phyloP scores from a whole-genome alignment of 805 yeast genomes.

The Wickerhamomyces alni region DNA sequence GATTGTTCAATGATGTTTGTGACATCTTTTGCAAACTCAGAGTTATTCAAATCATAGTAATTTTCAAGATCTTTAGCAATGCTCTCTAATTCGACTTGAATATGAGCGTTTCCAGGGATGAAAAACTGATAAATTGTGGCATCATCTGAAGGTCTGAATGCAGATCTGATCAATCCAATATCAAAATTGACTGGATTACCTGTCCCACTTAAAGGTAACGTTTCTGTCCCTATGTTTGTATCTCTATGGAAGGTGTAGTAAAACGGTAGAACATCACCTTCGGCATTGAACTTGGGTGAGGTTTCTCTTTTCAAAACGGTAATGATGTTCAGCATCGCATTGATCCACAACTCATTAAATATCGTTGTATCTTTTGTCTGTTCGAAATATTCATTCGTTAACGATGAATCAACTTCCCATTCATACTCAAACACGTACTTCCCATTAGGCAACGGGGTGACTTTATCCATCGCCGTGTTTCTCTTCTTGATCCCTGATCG shows the following conservation, averaged over 20 bases:
- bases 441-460: slow-evolving; percentile 68
- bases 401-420: slow-evolving; percentile 77
- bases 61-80: slow-evolving; percentile 20
- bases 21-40: slow-evolving; percentile 14
- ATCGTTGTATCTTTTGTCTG: slow-evolving; percentile 44
- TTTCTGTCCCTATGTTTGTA: slow-evolving; percentile 75
- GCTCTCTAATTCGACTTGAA: slow-evolving; percentile 54
- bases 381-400: slow-evolving; percentile 64
- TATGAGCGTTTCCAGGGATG: slow-evolving; percentile 80
- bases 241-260: slow-evolving; percentile 66
- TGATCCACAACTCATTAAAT: slow-evolving; percentile 45
- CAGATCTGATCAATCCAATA: slow-evolving; percentile 72
- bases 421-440: slow-evolving; percentile 77
- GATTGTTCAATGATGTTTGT: slow-evolving; percentile 30
- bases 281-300: slow-evolving; percentile 48
- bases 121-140: slow-evolving; percentile 75
- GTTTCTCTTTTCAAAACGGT: slow-evolving; percentile 54
- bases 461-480: slow-evolving; percentile 53
- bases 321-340: slow-evolving; percentile 48
- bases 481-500: slow-evolving; percentile 37
- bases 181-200: slow-evolving; percentile 78
- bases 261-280: slow-evolving; percentile 35
- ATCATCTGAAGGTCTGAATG: slow-evolving; percentile 87
- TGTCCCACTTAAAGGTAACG: slow-evolving; percentile 68
- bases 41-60: slow-evolving; percentile 2